Evolutionary conservation across 2,329 filamentous ascomycete species (phyloP).

Genomic region (Fusarium equiseti): DNA sequence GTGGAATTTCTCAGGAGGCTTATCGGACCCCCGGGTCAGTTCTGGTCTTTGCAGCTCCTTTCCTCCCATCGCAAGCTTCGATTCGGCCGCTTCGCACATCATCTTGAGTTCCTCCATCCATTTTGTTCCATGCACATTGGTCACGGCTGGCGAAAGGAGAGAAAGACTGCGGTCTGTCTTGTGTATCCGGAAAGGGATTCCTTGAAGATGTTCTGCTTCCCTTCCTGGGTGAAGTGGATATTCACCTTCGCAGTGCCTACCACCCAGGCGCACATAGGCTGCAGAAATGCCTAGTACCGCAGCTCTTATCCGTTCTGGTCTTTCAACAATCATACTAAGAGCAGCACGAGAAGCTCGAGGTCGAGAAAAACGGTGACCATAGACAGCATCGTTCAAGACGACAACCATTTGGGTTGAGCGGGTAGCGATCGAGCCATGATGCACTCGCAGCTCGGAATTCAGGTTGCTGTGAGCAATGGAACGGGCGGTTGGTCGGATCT

Average conservation of each 20-base stretch:
- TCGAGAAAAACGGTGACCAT: slow-evolving; percentile 90
- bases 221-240: slow-evolving; percentile 75
- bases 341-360: slow-evolving; percentile 79
- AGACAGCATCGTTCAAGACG: slow-evolving; percentile 92
- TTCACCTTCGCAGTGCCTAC: slow-evolving; percentile 77
- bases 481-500: slow-evolving; percentile 60
- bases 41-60: slow-evolving; percentile 82
- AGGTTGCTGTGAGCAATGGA: slow-evolving; percentile 77
- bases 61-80: slow-evolving; percentile 79
- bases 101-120: slow-evolving; percentile 94
- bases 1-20: slow-evolving; percentile 73
- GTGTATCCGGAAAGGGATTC: slow-evolving; percentile 83
- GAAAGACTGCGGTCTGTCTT: slow-evolving; percentile 81
- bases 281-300: slow-evolving; percentile 83
- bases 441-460: slow-evolving; percentile 73
- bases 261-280: slow-evolving; percentile 92
- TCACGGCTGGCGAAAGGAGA: slow-evolving; percentile 81
- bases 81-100: slow-evolving; percentile 86
- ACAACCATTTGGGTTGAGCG: slow-evolving; percentile 76
- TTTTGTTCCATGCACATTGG: slow-evolving; percentile 87
- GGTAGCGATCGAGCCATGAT: slow-evolving; percentile 62
- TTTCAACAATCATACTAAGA: slow-evolving; percentile 87
- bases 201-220: slow-evolving; percentile 65
- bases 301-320: slow-evolving; percentile 90
- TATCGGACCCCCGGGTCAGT: slow-evolving; percentile 64